A percentile compares a stretch with the other conserved stretches of the same genome.
Conservation (phyloP, 495 filamentous ascomycete species). For the Penicillium robsamsonii region DNA sequence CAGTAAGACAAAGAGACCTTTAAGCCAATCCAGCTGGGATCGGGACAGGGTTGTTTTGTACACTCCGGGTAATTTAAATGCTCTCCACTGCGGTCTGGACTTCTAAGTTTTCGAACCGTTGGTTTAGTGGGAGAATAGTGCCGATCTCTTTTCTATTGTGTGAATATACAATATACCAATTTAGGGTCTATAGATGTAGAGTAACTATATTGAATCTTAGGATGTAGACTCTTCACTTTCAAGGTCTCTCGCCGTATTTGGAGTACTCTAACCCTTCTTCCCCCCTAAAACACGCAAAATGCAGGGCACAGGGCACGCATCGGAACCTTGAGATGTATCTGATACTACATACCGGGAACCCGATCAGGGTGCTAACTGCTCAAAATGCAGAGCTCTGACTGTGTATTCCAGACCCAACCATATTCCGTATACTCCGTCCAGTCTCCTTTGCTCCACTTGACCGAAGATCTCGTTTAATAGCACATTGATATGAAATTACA, state of each 20-base stretch:
- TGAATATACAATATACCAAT: not conserved
- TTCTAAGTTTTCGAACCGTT: not conserved
- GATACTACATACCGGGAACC: not conserved
- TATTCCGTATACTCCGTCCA: not conserved
- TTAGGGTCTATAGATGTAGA: no score
- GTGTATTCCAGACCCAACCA: slow-evolving; percentile 3
- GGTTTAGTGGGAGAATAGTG: slow-evolving; percentile 10
- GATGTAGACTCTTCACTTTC: not conserved
- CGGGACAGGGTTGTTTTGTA: not conserved
- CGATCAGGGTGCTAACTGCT: not conserved
- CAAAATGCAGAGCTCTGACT: not conserved
- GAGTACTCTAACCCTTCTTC: not conserved
- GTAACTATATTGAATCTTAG: not conserved
- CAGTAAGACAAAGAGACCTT: not conserved
- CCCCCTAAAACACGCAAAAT: not conserved
- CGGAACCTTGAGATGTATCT: not conserved
- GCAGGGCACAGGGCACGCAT: not conserved
- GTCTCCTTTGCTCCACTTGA: slow-evolving; percentile 6
- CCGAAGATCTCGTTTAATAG: slow-evolving; percentile 1
- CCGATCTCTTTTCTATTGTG: slow-evolving; percentile 7
- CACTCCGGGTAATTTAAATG: not conserved
- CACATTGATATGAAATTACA: not conserved
- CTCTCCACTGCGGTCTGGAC: slow-evolving; percentile 11
- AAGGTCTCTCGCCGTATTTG: not conserved
- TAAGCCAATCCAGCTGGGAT: slow-evolving; percentile 1